Conservation (phyloP, 805 yeast genomes). For the Priceomyces fermenticarens region DNA sequence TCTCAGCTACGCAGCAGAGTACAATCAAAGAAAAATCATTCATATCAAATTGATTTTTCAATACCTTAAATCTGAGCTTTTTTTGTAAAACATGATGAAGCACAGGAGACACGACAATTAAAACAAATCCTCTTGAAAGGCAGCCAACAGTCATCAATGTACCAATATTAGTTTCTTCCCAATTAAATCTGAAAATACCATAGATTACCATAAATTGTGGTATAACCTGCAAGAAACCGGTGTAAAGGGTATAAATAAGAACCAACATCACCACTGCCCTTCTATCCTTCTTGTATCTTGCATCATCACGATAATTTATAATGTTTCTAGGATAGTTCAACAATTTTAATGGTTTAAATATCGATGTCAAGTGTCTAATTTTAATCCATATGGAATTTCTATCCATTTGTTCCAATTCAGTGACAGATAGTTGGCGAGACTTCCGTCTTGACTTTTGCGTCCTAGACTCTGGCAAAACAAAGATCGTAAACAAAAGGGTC, state of each 20-base stretch:
- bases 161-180: conserved; percentile 57
- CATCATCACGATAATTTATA: conserved; percentile 16
- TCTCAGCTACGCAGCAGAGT: conserved; percentile 19
- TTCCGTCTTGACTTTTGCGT: conserved; percentile 50
- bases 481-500: conserved; percentile 21
- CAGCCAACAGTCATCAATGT: conserved; percentile 53
- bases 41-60: conserved; percentile 47
- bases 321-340: conserved; percentile 50
- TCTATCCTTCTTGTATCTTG: conserved; percentile 18
- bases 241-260: conserved; percentile 38
- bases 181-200: conserved; percentile 49
- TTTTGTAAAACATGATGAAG: conserved; percentile 35
- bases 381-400: background rate
- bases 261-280: conserved; percentile 49
- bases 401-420: conserved; percentile 4
- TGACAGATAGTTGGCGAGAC: conserved; percentile 41
- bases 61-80: conserved; percentile 25
- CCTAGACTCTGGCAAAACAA: conserved; percentile 62
- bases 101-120: conserved; percentile 53
- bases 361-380: conserved; percentile 12
- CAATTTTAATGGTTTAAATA: conserved; percentile 48
- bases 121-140: conserved; percentile 43
- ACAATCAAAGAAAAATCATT: conserved; percentile 44
- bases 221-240: conserved; percentile 34
- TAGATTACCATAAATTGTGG: conserved; percentile 47